Percentiles rank a stretch among this genome's conserved stretches.
Evolutionary conservation across 2,329 filamentous ascomycete species (phyloP).

Genomic region (Zelopaecilomyces penicillatus): DNA sequence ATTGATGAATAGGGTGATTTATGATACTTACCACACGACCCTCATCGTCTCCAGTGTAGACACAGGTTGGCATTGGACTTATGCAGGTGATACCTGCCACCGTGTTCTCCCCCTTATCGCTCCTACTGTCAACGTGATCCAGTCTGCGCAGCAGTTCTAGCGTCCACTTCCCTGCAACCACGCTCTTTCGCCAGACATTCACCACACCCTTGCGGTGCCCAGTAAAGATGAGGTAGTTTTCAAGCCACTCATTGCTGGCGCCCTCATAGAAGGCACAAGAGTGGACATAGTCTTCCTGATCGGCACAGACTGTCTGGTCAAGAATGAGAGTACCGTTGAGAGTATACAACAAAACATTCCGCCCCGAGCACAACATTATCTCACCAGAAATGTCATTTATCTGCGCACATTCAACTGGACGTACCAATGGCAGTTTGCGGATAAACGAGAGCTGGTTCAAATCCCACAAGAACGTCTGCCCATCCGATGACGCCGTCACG

Average conservation of each 20-base stretch:
- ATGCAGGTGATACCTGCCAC: conserved; percentile 78
- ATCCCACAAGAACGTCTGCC: conserved; percentile 85
- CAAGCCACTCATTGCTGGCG: conserved; percentile 81
- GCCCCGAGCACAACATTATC: conserved; percentile 74
- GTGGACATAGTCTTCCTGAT: conserved; percentile 66
- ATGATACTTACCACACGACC: conserved; percentile 63
- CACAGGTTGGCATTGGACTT: conserved; percentile 67
- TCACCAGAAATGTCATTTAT: conserved; percentile 91
- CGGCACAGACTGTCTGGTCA: conserved; percentile 68
- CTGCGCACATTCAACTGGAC: conserved; percentile 60
- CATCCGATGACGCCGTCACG: conserved; percentile 73
- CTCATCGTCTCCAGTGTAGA: conserved; percentile 92
- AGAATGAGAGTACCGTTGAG: conserved; percentile 80
- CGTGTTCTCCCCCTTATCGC: conserved; percentile 48
- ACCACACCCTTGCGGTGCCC: conserved; percentile 79
- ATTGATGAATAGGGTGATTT: neutral
- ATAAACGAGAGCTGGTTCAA: conserved; percentile 85
- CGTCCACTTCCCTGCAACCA: conserved; percentile 55
- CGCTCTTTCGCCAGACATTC: conserved; percentile 61
- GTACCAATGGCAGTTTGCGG: conserved; percentile 55
- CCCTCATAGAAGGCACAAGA: conserved; percentile 92
- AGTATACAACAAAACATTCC: conserved; percentile 69
- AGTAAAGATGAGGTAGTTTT: conserved; percentile 78
- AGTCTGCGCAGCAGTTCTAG: conserved; percentile 73
- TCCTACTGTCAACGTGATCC: conserved; percentile 65